Conservation (phyloP, 768 basidiomycete genomes). For the Rhizopogon roseolus region DNA sequence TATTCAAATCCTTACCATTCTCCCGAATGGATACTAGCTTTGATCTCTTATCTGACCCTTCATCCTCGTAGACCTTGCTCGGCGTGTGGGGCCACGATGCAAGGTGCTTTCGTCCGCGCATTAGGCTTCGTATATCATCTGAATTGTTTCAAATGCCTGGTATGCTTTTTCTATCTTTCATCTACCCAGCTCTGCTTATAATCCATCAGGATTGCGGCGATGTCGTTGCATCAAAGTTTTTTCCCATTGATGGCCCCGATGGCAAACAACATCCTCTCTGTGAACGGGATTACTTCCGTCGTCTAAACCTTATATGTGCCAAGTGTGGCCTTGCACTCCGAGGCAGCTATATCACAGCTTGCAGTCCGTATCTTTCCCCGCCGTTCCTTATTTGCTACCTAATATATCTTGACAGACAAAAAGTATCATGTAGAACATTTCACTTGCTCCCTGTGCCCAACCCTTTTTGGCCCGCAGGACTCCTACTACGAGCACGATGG, state of each 20-base stretch:
- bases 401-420: constrained; percentile 59
- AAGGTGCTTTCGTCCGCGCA: constrained; percentile 95
- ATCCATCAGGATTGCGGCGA: constrained; percentile 82
- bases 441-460: constrained; percentile 95
- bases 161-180: constrained; percentile 34
- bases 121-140: constrained; percentile 91
- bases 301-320: constrained; percentile 92
- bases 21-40: background rate
- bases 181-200: constrained; percentile 5
- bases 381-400: constrained; percentile 10
- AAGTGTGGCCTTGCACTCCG: constrained; percentile 93
- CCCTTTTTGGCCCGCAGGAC: constrained; percentile 95
- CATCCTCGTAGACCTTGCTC: constrained; percentile 53
- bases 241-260: constrained; percentile 92
- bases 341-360: constrained; percentile 98
- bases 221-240: constrained; percentile 97
- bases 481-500: constrained; percentile 99
- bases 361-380: constrained; percentile 59
- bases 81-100: constrained; percentile 77
- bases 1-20: constrained; percentile 7
- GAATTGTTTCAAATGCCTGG: constrained; percentile 98
- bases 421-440: constrained; percentile 99
- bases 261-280: constrained; percentile 92
- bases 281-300: constrained; percentile 95
- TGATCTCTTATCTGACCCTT: constrained; percentile 7